Evolutionary conservation across 306 rosid species (phyloP).

Genomic region (Prunus salicina): DNA sequence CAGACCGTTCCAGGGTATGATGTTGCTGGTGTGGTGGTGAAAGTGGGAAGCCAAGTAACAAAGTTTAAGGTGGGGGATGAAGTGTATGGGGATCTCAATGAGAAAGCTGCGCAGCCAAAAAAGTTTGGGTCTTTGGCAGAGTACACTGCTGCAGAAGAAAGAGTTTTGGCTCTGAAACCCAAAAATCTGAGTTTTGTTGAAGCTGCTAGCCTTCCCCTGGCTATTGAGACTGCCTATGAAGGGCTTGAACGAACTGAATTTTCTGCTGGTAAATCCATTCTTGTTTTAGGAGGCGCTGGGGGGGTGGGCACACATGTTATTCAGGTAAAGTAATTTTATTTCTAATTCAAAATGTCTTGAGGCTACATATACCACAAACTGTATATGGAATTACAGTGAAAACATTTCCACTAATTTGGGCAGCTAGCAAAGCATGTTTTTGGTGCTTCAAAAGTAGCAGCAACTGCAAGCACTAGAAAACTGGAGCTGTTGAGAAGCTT

Average conservation of each 20-base stretch:
- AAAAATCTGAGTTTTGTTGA: constrained; percentile 58
- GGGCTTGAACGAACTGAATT: constrained; percentile 48
- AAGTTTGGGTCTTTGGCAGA: constrained; percentile 59
- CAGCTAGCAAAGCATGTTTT: constrained; percentile 68
- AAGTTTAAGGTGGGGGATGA: constrained; percentile 69
- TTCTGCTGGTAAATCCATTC: constrained; percentile 54
- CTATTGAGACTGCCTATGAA: constrained; percentile 61
- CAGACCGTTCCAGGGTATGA: constrained; percentile 60
- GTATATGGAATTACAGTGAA: not conserved
- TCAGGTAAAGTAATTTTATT: constrained; percentile 41
- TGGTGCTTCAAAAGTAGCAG: constrained; percentile 65
- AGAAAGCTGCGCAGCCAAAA: constrained; percentile 29
- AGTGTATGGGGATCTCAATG: constrained; percentile 62
- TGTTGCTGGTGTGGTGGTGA: constrained; percentile 71
- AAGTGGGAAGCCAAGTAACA: constrained; percentile 56
- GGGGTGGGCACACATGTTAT: constrained; percentile 60
- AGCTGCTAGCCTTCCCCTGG: constrained; percentile 79
- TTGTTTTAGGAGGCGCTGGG: constrained; percentile 78
- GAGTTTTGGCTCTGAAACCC: constrained; percentile 57
- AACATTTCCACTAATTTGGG: not conserved
- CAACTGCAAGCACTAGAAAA: constrained; percentile 58
- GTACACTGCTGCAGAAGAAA: constrained; percentile 67
- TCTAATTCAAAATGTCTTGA: not conserved
- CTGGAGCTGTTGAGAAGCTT: constrained; percentile 48
- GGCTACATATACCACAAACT: no score